Percentiles rank a stretch among this genome's conserved stretches.
Evolutionary conservation across 441 rosid genomes (phyloP).

Genomic region (Gossypium schwendimanii): DNA sequence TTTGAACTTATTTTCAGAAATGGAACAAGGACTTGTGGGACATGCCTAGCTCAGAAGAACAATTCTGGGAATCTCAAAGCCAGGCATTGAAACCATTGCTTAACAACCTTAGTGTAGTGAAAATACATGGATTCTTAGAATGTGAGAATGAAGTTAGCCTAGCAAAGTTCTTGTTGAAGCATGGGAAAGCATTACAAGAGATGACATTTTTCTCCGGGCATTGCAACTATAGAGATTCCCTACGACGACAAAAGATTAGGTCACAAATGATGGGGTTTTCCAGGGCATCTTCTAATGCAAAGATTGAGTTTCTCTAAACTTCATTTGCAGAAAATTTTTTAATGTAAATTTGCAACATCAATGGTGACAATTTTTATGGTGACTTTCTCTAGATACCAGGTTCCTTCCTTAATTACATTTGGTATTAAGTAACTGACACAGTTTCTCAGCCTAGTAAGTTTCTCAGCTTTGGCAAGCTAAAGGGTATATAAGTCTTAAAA

Average conservation of each 20-base stretch:
- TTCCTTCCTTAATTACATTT: too few species aligned
- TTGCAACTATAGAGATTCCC: conserved; percentile 45
- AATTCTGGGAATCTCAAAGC: conserved; percentile 61
- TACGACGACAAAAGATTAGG: conserved; percentile 50
- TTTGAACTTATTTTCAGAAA: conserved; percentile 34
- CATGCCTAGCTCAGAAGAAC: conserved; percentile 46
- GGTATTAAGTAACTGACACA: too few species aligned
- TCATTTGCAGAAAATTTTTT: background rate
- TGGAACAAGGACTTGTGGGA: conserved; percentile 71
- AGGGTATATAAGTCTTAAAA: too few species aligned
- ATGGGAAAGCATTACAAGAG: conserved; percentile 64
- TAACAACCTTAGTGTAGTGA: conserved; percentile 47
- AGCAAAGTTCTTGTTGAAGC: conserved; percentile 63
- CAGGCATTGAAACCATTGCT: conserved; percentile 44
- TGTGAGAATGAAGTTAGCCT: conserved; percentile 66
- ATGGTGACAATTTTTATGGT: background rate
- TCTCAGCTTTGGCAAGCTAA: too few species aligned
- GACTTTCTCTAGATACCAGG: too few species aligned
- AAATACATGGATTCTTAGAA: conserved; percentile 63
- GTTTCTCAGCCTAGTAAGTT: too few species aligned
- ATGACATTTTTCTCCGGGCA: conserved; percentile 47
- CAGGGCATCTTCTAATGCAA: conserved; percentile 72
- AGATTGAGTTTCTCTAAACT: conserved; percentile 36
- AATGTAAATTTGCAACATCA: background rate
- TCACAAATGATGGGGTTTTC: conserved; percentile 65